A percentile compares a stretch with the other conserved stretches of the same genome.
phyloP scores from a whole-genome alignment of 345 rosid genomes.

The Mangifera indica region DNA sequence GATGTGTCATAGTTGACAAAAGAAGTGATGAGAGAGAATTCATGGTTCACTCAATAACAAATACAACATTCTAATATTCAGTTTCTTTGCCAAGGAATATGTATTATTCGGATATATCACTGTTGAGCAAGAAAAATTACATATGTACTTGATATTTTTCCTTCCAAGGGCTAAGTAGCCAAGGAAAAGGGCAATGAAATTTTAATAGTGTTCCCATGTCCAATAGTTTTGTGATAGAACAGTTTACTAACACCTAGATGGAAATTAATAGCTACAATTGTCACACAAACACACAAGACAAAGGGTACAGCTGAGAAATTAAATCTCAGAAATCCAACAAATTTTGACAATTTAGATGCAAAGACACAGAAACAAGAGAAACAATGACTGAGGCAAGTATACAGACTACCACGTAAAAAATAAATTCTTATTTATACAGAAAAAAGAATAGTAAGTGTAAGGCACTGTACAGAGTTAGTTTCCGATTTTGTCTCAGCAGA shows the following conservation, averaged over 20 bases:
- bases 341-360: neutral
- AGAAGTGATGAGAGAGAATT: neutral
- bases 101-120: neutral
- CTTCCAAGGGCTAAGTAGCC: neutral
- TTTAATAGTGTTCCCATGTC: neutral
- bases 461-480: constrained; percentile 40
- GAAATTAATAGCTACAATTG: neutral
- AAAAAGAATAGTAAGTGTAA: neutral
- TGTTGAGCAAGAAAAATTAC: neutral
- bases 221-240: neutral
- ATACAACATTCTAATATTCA: neutral
- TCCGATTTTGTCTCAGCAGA: constrained; percentile 50
- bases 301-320: neutral
- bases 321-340: neutral
- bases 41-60: neutral
- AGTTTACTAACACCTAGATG: neutral
- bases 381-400: neutral
- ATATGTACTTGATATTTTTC: neutral
- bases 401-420: neutral
- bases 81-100: neutral
- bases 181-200: neutral
- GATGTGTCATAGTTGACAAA: neutral
- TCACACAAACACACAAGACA: constrained; percentile 1
- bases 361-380: constrained; percentile 12
- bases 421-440: constrained; percentile 9